These are phyloP conservation scores for Claviceps quebecensis DNA, from an alignment of 2,329 filamentous ascomycete genomes.

Conservation along the genomic window DNA sequence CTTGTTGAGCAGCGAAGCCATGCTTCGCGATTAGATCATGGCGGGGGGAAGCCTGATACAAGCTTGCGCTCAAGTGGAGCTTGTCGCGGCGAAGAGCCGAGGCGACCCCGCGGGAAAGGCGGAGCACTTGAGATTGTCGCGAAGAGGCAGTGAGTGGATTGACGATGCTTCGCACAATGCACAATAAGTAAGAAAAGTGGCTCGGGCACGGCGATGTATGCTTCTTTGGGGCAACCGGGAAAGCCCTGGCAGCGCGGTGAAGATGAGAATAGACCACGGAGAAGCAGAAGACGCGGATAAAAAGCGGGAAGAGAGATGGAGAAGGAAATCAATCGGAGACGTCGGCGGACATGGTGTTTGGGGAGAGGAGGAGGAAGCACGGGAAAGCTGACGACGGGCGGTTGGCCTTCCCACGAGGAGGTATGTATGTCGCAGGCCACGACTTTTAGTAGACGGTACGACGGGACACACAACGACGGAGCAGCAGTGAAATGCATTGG, in stretches of 20 bases:
- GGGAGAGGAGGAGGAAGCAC: background rate
- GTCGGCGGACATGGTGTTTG: conserved; percentile 6
- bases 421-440: background rate
- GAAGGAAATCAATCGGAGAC: conserved; percentile 2
- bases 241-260: background rate
- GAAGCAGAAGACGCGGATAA: no score
- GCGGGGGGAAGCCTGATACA: conserved; percentile 11
- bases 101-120: background rate
- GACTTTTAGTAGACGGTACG: background rate
- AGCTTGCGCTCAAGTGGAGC: background rate
- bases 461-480: background rate
- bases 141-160: background rate
- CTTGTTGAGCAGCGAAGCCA: conserved; percentile 32
- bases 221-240: background rate
- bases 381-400: background rate
- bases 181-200: background rate
- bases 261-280: background rate
- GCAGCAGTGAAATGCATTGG: background rate
- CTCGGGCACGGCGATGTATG: background rate
- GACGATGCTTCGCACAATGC: conserved; percentile 1
- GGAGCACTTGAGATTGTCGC: background rate
- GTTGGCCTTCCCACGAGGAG: background rate
- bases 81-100: background rate
- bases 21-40: conserved; percentile 23
- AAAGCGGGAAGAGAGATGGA: background rate